Evolutionary conservation across 805 yeast species (phyloP).

Genomic region (Saturnispora besseyi): DNA sequence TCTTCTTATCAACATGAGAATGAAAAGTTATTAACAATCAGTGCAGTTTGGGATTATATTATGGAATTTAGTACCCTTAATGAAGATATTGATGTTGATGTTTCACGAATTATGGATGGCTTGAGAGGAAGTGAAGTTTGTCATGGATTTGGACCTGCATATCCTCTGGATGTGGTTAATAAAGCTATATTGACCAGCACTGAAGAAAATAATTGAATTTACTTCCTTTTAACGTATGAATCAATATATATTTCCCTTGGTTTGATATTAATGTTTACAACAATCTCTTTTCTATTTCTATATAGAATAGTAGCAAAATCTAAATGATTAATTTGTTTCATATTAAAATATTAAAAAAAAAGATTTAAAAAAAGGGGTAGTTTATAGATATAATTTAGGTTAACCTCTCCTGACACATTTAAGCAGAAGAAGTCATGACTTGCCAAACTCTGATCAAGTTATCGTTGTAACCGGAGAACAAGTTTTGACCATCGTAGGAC

Average conservation of each 20-base stretch:
- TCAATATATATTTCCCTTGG: too few species aligned
- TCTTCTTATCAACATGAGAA: slow-evolving; percentile 23
- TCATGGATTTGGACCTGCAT: slow-evolving; percentile 74
- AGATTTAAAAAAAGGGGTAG: slow-evolving; percentile 2
- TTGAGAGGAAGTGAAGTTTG: slow-evolving; percentile 65
- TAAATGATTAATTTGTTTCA: background rate
- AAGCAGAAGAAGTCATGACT: slow-evolving; percentile 76
- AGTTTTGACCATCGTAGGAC: slow-evolving; percentile 99
- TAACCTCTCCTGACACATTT: slow-evolving; percentile 15
- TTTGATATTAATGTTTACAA: background rate
- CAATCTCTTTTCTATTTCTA: background rate
- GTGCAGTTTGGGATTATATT: slow-evolving; percentile 80
- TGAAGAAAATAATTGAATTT: background rate
- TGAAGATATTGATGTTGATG: slow-evolving; percentile 42
- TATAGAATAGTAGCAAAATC: too few species aligned
- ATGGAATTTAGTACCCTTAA: slow-evolving; percentile 39
- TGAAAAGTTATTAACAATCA: slow-evolving; percentile 50
- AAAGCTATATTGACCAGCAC: slow-evolving; percentile 23
- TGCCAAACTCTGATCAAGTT: slow-evolving; percentile 99
- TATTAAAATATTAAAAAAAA: slow-evolving; percentile 5
- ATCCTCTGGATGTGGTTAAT: slow-evolving; percentile 38
- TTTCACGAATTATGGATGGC: slow-evolving; percentile 46
- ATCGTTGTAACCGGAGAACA: slow-evolving; percentile 99
- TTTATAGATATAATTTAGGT: background rate
- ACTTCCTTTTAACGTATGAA: background rate